These are phyloP conservation scores for Cicer yamashitae DNA, from an alignment of 306 rosid genomes.

Conservation along the genomic window DNA sequence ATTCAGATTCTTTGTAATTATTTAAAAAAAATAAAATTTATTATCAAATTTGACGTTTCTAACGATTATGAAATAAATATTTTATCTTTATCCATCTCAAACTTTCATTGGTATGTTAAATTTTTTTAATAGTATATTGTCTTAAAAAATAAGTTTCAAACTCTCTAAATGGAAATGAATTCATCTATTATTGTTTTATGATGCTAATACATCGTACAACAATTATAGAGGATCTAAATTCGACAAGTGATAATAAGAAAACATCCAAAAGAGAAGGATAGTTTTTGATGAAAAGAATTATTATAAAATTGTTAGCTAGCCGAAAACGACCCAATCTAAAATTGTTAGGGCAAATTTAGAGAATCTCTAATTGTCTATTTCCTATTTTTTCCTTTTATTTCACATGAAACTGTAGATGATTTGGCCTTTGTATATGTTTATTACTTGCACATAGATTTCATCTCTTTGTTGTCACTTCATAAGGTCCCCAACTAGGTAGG, in stretches of 20 bases:
- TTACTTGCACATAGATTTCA: slow-evolving; percentile 37
- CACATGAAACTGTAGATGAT: slow-evolving; percentile 21
- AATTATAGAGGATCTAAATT: too few species aligned
- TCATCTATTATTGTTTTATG: too few species aligned
- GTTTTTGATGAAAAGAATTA: slow-evolving; percentile 8
- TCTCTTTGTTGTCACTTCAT: slow-evolving; percentile 47
- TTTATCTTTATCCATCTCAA: too few species aligned
- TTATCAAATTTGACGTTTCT: too few species aligned
- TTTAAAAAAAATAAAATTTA: too few species aligned
- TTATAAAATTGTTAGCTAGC: slow-evolving; percentile 19
- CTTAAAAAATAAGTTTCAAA: too few species aligned
- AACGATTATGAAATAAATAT: too few species aligned
- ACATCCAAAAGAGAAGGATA: background rate
- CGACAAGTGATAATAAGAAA: background rate
- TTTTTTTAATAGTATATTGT: too few species aligned
- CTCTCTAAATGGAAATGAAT: too few species aligned
- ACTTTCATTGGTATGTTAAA: too few species aligned
- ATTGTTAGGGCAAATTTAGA: slow-evolving; percentile 9
- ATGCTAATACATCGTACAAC: too few species aligned
- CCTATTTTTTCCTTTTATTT: background rate
- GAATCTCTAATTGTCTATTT: background rate
- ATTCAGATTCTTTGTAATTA: too few species aligned
- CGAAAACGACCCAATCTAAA: slow-evolving; percentile 17
- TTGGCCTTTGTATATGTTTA: slow-evolving; percentile 37
- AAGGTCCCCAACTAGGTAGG: slow-evolving; percentile 43